Evolutionary conservation across 2,329 filamentous ascomycete genomes (phyloP).

Genomic region (Colletotrichum gloeosporioides): DNA sequence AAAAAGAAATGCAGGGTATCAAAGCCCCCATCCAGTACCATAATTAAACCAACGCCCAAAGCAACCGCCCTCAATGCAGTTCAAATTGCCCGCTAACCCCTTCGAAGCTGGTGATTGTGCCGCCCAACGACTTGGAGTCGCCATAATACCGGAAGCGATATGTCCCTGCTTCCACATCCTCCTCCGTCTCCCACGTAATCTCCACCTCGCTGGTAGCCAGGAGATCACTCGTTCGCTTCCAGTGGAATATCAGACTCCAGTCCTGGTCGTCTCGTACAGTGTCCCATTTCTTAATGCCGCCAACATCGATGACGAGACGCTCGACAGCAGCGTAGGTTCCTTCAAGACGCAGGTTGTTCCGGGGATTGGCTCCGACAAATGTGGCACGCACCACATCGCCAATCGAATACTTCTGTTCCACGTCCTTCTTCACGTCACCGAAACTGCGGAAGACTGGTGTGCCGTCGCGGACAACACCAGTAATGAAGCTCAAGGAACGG

Average conservation of each 20-base stretch:
- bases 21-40: neutral
- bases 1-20: neutral
- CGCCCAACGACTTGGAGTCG: constrained; percentile 72
- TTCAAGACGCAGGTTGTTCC: constrained; percentile 83
- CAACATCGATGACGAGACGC: constrained; percentile 44
- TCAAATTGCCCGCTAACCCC: constrained; percentile 64
- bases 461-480: constrained; percentile 76
- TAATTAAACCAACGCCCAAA: neutral
- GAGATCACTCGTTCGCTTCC: constrained; percentile 74
- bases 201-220: constrained; percentile 78
- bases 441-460: constrained; percentile 70
- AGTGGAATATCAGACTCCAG: constrained; percentile 82
- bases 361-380: constrained; percentile 87
- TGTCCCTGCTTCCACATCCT: constrained; percentile 60
- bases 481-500: constrained; percentile 77
- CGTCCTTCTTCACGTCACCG: constrained; percentile 67
- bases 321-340: constrained; percentile 81
- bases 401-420: constrained; percentile 53
- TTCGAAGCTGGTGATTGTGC: constrained; percentile 71
- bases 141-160: constrained; percentile 85
- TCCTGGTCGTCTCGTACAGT: constrained; percentile 77
- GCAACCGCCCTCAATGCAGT: neutral
- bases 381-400: constrained; percentile 68
- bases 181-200: constrained; percentile 80
- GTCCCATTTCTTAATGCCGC: constrained; percentile 57